Percentiles rank a stretch among this genome's conserved stretches.
These are phyloP conservation scores for Saccharomycopsis oosterbeekiorum DNA, from an alignment of 805 yeast species.

Conservation along the genomic window DNA sequence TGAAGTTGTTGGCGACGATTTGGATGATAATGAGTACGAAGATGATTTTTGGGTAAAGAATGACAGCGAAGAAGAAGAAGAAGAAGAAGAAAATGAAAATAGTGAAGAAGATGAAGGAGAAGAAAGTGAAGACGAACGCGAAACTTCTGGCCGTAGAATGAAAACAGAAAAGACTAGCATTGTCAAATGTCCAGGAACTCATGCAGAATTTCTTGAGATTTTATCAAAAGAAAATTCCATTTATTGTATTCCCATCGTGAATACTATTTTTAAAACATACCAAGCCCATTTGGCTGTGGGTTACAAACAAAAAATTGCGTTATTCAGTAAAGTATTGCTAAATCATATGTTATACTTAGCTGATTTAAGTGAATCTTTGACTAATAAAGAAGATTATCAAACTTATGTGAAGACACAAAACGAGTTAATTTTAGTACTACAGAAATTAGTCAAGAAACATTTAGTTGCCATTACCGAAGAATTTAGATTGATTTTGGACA, in stretches of 20 bases:
- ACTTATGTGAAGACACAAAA: conserved; percentile 31
- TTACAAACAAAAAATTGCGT: conserved; percentile 63
- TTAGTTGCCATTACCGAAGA: conserved; percentile 53
- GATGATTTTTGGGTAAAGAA: conserved; percentile 57
- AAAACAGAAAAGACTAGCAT: conserved; percentile 20
- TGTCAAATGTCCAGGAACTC: conserved; percentile 39
- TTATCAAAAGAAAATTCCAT: conserved; percentile 28
- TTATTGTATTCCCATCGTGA: conserved; percentile 40
- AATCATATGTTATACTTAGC: conserved; percentile 49
- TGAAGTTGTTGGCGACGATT: conserved; percentile 53
- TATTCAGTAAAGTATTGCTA: conserved; percentile 52
- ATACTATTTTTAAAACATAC: conserved; percentile 46
- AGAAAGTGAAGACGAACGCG: conserved; percentile 28
- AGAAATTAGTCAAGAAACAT: conserved; percentile 54
- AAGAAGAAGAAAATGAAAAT: conserved; percentile 29
- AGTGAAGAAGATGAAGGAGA: conserved; percentile 32
- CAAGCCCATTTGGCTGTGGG: conserved; percentile 77
- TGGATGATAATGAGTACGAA: conserved; percentile 27
- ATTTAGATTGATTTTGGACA: conserved; percentile 46
- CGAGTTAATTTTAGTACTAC: conserved; percentile 37
- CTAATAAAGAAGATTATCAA: conserved; percentile 26
- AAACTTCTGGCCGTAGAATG: conserved; percentile 28
- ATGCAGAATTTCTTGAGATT: conserved; percentile 32
- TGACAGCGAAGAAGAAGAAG: conserved; percentile 29
- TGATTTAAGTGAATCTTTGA: conserved; percentile 20